Evolutionary conservation across 2,329 filamentous ascomycete species (phyloP), one percentile per base, ranked within the genome.

Genomic region (Gaeumannomyces sp.): DNA sequence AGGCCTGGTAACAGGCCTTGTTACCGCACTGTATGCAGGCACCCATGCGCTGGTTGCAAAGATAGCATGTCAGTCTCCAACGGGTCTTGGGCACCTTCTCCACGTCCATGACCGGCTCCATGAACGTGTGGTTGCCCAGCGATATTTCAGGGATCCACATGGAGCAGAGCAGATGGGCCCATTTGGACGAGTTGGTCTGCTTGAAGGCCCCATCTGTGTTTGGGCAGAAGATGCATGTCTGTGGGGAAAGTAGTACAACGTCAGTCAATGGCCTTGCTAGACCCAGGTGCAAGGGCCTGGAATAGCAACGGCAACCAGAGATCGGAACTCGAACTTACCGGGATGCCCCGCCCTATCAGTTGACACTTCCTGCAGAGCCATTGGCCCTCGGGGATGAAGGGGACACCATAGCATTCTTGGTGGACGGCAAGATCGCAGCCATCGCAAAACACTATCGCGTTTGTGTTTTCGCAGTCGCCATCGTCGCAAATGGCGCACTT

Each of bases 81-180:
- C 95, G 86, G 67, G 89, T 93, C 74, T 93, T 95, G 0, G 95
- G 95, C 3, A 99, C 94, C 76, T 97, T 97, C 74, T 99, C 95
- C 50, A 99, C 92, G 70, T 98, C 95, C 82, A 95, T 96, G 62
- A 99, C 93, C 0, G 95, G 95, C 73, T 99, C 95, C 92, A 98
- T 97, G 74, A 98, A 95, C 10, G 93, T 97, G 67, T 92, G 90
- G 73, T 99, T 99, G 19, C 93, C 95, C 62, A 99, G 86, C 4
- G 92, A 94, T 8, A 98, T 92, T 77, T 99, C 95, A 0, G 95
- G 95, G 71, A 99, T 97, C 95, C 95, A 99, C 80, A 98, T 95
- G 38, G 95, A 92, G 74, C 95, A 99, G 11, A 99, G 85, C 14
- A 99, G 79, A 82, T 99, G 95, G 31, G 94, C 92, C 95, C 95